A percentile compares a stretch with the other conserved stretches of the same genome.
These are phyloP conservation scores for Globisporangium megalacanthum DNA, from an alignment of 352 stramenopile species.

Conservation along the genomic window DNA sequence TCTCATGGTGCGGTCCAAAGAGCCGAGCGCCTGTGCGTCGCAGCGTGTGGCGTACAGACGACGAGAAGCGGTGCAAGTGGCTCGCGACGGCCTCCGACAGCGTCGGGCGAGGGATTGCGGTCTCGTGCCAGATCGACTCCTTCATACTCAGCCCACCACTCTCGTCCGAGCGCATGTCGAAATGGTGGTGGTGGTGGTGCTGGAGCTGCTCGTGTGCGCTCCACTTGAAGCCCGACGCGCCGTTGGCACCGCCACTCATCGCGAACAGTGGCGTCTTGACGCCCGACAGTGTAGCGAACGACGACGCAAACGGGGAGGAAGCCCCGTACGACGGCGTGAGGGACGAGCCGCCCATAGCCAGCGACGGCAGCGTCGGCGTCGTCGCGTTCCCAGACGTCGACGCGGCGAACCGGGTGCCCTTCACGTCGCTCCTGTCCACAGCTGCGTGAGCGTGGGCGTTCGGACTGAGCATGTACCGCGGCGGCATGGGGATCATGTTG, in stretches of 20 bases:
- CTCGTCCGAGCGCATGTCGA: conserved; percentile 15
- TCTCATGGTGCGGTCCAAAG: conserved; percentile 9
- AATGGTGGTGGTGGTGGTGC: background rate
- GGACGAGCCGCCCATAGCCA: conserved; percentile 19
- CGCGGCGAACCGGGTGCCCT: background rate
- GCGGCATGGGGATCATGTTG: conserved; percentile 23
- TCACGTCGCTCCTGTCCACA: background rate
- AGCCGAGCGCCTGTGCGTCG: conserved; percentile 23
- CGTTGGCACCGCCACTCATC: conserved; percentile 1
- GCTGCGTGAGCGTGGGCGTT: conserved; percentile 1
- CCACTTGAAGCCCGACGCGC: conserved; percentile 10
- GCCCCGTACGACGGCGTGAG: conserved; percentile 12
- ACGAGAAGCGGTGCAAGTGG: conserved; percentile 35
- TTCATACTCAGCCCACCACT: conserved; percentile 23
- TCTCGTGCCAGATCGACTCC: conserved; percentile 26
- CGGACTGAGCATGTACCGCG: conserved; percentile 23
- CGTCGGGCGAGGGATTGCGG: conserved; percentile 9
- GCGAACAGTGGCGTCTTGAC: background rate
- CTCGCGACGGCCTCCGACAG: conserved; percentile 17
- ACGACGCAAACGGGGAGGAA: conserved; percentile 15
- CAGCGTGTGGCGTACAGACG: conserved; percentile 32
- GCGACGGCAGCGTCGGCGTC: conserved; percentile 19
- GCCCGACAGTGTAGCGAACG: conserved; percentile 7
- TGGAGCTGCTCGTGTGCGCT: conserved; percentile 8
- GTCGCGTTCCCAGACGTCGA: conserved; percentile 3